Evolutionary conservation across 345 rosid genomes (phyloP), one percentile per base, ranked within the genome.

Genomic region (Euclidium syriacum): DNA sequence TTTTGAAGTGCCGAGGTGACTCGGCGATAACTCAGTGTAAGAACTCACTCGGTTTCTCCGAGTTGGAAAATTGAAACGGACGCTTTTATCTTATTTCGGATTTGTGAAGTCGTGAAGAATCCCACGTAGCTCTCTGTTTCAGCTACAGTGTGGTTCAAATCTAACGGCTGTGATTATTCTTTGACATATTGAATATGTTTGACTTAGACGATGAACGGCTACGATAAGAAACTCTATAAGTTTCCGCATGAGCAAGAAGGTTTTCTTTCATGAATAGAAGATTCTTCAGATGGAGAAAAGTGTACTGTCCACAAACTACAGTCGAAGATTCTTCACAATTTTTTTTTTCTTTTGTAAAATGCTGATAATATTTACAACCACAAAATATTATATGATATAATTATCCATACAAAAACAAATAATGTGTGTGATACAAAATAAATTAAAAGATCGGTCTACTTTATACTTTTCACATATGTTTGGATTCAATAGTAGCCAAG

Each of bases 1-100:
- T n/a, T n/a, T n/a, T n/a, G 78, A 73, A 70, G 58, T 67, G 59
- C 55, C 75, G 79, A 74, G 77, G 58, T 64, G 63, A 64, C 80
- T 61, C 77, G 53, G 38, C 4, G 47, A 9, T 73, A 38, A 63
- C 10, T 38, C 12, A 12, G 62, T 62, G 22, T 70, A 23, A 6
- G 40, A n/a, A 29, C 58, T 34, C 65, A 54, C 29, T 64, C 60
- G 40, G 71, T 48, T 67, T 77, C 82, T 73, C 85, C 85, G 54
- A 71, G 58, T 60, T 35, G 68, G 59, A 10, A 22, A 11, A 14
- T 40, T 10, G 16, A 11, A 41, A 18, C 57, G 10, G 16, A 39
- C 3, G 30, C 7, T 56, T n/a, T n/a, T 1, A 68, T 62, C 73
- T 57, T 68, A 62, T 27, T 44, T 20, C 18, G 10, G 48, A 34